These are phyloP conservation scores for Claviceps spartinae DNA, from an alignment of 2,329 filamentous ascomycete species.

Conservation along the genomic window DNA sequence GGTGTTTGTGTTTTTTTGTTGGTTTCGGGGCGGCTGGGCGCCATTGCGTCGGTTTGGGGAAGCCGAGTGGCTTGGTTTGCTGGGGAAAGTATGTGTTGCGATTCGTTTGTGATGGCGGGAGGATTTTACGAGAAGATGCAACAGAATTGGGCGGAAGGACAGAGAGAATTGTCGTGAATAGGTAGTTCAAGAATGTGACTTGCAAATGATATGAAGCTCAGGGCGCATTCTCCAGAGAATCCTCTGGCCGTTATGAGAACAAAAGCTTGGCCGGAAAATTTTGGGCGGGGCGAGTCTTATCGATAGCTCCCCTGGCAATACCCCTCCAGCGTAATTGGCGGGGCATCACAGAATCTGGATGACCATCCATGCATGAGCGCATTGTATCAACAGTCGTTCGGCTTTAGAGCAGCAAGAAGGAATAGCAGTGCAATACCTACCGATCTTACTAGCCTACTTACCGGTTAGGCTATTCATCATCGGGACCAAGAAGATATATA, in stretches of 20 bases:
- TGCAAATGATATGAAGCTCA: background rate
- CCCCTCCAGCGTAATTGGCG: constrained; percentile 1
- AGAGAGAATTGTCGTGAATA: background rate
- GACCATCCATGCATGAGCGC: background rate
- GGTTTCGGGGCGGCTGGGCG: constrained; percentile 24
- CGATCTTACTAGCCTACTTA: no score
- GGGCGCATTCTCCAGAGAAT: background rate
- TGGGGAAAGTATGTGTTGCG: background rate
- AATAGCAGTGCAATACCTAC: background rate
- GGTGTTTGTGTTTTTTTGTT: constrained; percentile 19
- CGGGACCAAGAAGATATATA: no score
- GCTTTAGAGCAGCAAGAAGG: background rate
- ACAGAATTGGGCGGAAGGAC: background rate
- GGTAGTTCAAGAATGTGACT: background rate
- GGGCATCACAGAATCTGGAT: background rate
- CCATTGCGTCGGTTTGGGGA: constrained; percentile 18
- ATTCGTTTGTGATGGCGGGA: background rate
- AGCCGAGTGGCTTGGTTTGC: background rate
- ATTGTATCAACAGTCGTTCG: background rate
- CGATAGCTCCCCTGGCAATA: constrained; percentile 1
- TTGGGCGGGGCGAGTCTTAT: constrained; percentile 3
- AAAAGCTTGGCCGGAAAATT: constrained; percentile 2
- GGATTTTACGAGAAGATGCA: background rate
- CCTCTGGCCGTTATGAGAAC: background rate
- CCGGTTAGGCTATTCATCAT: no score